These are phyloP conservation scores for Xylaria sp. DNA, from an alignment of 2,329 filamentous ascomycete species.

Conservation along the genomic window DNA sequence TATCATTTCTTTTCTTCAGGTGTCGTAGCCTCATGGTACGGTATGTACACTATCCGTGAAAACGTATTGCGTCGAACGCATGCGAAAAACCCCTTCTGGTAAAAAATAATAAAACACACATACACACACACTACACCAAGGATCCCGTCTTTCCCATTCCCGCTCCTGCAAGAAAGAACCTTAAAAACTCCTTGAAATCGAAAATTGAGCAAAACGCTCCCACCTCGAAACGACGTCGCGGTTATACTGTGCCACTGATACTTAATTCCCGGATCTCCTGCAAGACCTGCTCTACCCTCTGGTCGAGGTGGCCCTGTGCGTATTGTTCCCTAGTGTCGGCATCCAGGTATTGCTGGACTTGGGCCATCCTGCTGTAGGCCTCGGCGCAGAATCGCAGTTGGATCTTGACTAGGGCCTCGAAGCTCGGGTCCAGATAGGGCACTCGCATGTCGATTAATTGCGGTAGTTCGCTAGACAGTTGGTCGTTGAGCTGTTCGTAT, in stretches of 20 bases:
- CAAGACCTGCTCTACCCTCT: slow-evolving; percentile 91
- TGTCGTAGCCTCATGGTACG: slow-evolving; percentile 20
- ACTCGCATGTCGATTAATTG: slow-evolving; percentile 97
- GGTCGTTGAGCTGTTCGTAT: slow-evolving; percentile 97
- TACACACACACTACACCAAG: not conserved
- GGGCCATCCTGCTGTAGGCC: slow-evolving; percentile 96
- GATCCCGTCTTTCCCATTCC: slow-evolving; percentile 17
- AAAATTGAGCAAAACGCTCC: slow-evolving; percentile 1
- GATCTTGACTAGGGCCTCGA: slow-evolving; percentile 98
- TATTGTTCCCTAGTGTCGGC: slow-evolving; percentile 96
- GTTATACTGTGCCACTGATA: slow-evolving; percentile 78
- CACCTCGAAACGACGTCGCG: not conserved
- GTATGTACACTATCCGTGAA: slow-evolving; percentile 31
- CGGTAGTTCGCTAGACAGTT: slow-evolving; percentile 90
- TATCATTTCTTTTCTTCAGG: slow-evolving; percentile 21
- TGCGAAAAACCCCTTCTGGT: slow-evolving; percentile 12
- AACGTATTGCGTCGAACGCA: slow-evolving; percentile 26
- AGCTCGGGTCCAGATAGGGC: slow-evolving; percentile 95
- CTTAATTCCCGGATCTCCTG: slow-evolving; percentile 97
- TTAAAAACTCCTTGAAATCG: slow-evolving; percentile 26
- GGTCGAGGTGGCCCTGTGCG: slow-evolving; percentile 90
- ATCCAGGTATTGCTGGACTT: slow-evolving; percentile 98
- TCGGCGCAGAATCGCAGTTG: slow-evolving; percentile 97
- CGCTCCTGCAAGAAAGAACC: slow-evolving; percentile 16
- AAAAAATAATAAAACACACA: not conserved